Base-by-base conservation (phyloP, 75 land plant species). In the Chamaecyparis obtusa region DNA sequence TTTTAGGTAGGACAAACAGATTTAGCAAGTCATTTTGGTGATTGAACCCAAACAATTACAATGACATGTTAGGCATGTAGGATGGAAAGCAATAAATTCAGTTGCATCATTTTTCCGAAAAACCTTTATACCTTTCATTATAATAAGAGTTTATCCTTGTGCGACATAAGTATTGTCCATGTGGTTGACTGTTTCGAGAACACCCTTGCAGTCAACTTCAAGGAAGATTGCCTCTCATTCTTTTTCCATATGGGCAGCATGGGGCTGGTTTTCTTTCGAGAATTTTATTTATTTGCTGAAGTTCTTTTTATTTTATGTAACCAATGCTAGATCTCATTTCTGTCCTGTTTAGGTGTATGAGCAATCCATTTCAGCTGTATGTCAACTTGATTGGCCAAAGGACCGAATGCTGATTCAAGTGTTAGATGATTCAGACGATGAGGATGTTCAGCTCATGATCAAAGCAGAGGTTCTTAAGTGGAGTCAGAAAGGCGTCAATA, bases 351-450 rank as follows among this genome's bases (percentile, higher is more conserved):
- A 96, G 97, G 98, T 96, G 69, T 96, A 96, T 81, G 95, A 92
- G 87, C 94, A 94, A 87, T 96, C 98, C 0, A 95, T 96, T 87
- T 91, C 92, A 44, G 95, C 97, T n/a, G 91, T 91, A 2, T 94
- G 95, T 69, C 97, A 95, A 64, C 89, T 96, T 35, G 98, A 96
- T 85, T 96, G 98, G 98, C 96, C 96, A 3, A 94, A 89, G 75
- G 90, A 93, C 36, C 92, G 93, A 3, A 43, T 96, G 79, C 85
- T 96, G 35, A 87, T 96, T 43, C 98, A 96, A 90, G 95, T 96
- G 17, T 83, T 96, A 24, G 98, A 96, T 89, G 96, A 96, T 88
- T 96, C 97, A 1, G 95, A 96, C 87, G 98, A 96, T 78, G 90
- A 91, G 41, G 91, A 85, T 8, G 90, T 92, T 6, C 93, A 94